A percentile compares a stretch with the other conserved stretches of the same genome.
Evolutionary conservation across 768 basidiomycete species (phyloP).

Genomic region (Serendipita vermifera): DNA sequence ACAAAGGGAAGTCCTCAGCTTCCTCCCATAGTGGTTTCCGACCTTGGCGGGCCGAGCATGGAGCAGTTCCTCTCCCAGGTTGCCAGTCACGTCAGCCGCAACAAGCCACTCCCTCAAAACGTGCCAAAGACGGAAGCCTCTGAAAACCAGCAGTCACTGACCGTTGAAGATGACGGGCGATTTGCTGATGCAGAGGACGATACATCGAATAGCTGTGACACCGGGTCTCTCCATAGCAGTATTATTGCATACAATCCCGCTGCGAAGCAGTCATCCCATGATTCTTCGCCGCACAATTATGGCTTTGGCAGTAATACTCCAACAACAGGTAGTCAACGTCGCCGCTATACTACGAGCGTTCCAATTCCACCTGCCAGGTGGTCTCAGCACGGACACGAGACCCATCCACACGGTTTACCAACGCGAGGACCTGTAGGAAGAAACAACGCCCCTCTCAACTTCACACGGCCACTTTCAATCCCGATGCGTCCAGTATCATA

Average conservation of each 20-base stretch:
- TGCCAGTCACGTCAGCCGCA: constrained; percentile 60
- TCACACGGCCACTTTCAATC: no score
- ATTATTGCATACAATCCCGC: neutral
- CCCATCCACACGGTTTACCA: no score
- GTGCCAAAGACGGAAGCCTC: constrained; percentile 10
- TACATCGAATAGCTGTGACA: neutral
- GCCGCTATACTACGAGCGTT: no score
- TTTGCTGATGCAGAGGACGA: constrained; percentile 31
- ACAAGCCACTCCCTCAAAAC: constrained; percentile 42
- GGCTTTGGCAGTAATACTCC: no score
- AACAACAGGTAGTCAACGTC: no score
- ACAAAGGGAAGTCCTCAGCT: neutral
- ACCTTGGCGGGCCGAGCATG: constrained; percentile 47
- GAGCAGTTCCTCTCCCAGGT: constrained; percentile 80
- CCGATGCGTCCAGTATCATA: neutral
- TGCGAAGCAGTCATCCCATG: no score
- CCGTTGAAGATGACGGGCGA: constrained; percentile 16
- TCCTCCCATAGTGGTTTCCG: neutral
- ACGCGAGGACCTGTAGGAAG: no score
- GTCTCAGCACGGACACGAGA: no score
- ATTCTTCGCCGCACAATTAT: no score
- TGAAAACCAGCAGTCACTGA: neutral
- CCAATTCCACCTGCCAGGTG: no score
- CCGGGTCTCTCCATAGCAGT: neutral
- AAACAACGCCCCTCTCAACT: no score